Conservation (phyloP, 2,329 filamentous ascomycete species). For the Aspergillus glaucus region DNA sequence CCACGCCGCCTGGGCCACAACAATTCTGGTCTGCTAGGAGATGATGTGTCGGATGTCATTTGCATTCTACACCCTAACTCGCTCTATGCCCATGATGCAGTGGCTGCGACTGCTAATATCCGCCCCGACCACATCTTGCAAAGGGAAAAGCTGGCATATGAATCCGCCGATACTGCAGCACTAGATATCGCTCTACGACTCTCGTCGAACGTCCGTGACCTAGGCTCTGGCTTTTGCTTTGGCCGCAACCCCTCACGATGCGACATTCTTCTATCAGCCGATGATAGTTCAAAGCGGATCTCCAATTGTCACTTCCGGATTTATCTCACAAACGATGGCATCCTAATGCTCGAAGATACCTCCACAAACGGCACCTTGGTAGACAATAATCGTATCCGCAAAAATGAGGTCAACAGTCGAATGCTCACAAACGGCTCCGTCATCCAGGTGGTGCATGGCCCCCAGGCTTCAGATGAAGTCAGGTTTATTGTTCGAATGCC, state of each 20-base stretch:
- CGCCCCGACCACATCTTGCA: conserved; percentile 58
- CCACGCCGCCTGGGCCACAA: conserved; percentile 71
- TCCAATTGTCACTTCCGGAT: conserved; percentile 97
- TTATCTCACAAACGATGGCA: conserved; percentile 76
- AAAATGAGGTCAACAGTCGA: conserved; percentile 45
- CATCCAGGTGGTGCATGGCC: conserved; percentile 59
- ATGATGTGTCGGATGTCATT: conserved; percentile 81
- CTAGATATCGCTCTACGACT: conserved; percentile 72
- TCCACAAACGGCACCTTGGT: conserved; percentile 96
- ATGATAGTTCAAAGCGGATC: conserved; percentile 64
- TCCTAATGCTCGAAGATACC: conserved; percentile 85
- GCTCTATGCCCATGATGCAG: conserved; percentile 63
- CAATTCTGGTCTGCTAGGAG: conserved; percentile 73
- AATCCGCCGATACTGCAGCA: conserved; percentile 27
- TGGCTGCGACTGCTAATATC: conserved; percentile 49
- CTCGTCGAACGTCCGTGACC: conserved; percentile 65
- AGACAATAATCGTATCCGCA: conserved; percentile 63
- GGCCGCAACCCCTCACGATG: conserved; percentile 67
- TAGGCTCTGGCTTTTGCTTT: conserved; percentile 71
- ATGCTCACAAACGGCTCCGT: conserved; percentile 68
- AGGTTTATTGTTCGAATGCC: conserved; percentile 83
- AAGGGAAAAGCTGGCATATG: conserved; percentile 38
- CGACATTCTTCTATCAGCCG: conserved; percentile 64
- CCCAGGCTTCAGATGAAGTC: conserved; percentile 53
- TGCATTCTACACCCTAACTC: conserved; percentile 81